phyloP scores from a whole-genome alignment of 2,329 filamentous ascomycete species.

The Stromatinia cepivora region DNA sequence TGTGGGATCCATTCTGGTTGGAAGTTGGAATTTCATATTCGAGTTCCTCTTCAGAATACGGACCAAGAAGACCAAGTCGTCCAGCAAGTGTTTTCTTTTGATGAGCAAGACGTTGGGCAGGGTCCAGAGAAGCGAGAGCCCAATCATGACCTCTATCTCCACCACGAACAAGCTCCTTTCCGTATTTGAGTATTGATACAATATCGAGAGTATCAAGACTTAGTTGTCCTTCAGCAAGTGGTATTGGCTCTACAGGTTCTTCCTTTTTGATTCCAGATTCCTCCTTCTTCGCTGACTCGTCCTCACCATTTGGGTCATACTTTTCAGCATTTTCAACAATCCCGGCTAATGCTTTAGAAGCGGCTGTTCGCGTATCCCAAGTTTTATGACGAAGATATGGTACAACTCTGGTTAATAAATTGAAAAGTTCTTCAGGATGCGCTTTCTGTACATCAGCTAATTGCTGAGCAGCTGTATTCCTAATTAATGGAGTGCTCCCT shows the following conservation, averaged over 20 bases:
- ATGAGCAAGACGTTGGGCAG: constrained; percentile 75
- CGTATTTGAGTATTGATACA: constrained; percentile 74
- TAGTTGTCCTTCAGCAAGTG: constrained; percentile 57
- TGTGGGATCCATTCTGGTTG: constrained; percentile 32
- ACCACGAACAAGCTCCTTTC: constrained; percentile 79
- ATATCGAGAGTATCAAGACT: constrained; percentile 76
- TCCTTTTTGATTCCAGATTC: constrained; percentile 57
- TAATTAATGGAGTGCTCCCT: constrained; percentile 91
- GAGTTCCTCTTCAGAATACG: constrained; percentile 82
- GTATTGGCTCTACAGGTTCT: constrained; percentile 53
- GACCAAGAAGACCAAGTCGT: constrained; percentile 80
- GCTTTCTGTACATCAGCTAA: constrained; percentile 97
- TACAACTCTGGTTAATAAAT: constrained; percentile 88
- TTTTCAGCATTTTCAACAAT: constrained; percentile 85
- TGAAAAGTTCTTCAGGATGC: constrained; percentile 96
- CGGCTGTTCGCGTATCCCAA: constrained; percentile 94
- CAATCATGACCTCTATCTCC: constrained; percentile 82
- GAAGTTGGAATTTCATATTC: constrained; percentile 56
- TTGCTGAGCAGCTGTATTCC: constrained; percentile 95
- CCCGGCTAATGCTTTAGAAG: constrained; percentile 90
- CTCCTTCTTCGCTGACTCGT: constrained; percentile 50
- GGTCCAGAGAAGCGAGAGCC: constrained; percentile 76
- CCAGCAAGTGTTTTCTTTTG: constrained; percentile 86
- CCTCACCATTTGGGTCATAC: constrained; percentile 84
- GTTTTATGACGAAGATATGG: constrained; percentile 92